phyloP scores from a whole-genome alignment of 139 green algal species.

The Pedinophyceae sp. region DNA sequence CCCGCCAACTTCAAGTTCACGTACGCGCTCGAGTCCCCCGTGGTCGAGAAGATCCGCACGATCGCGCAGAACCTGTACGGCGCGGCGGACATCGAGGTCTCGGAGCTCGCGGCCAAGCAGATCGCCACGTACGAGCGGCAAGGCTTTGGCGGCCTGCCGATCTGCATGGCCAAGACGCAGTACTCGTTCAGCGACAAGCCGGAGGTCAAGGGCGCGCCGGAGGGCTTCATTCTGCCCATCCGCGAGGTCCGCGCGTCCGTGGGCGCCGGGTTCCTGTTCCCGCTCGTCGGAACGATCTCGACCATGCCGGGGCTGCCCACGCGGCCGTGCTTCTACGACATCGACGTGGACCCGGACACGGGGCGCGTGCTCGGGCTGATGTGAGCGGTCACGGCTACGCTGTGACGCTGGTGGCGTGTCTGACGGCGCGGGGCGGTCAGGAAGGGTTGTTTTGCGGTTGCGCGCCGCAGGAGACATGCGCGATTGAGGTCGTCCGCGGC shows the following conservation, averaged over 20 bases:
- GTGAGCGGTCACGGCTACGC: too few species aligned
- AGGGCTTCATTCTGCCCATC: conserved; percentile 81
- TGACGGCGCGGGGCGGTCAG: too few species aligned
- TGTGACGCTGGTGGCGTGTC: too few species aligned
- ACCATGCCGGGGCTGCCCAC: conserved; percentile 83
- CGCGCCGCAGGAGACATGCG: too few species aligned
- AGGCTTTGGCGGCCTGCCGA: conserved; percentile 78
- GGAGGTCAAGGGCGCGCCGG: conserved; percentile 59
- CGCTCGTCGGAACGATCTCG: conserved; percentile 81
- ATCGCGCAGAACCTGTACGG: conserved; percentile 83
- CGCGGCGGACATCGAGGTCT: conserved; percentile 65
- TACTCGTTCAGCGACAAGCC: conserved; percentile 84
- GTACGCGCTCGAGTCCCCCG: conserved; percentile 53
- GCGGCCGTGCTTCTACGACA: conserved; percentile 77
- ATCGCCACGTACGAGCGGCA: conserved; percentile 62
- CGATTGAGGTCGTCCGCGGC: too few species aligned
- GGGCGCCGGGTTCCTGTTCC: conserved; percentile 86
- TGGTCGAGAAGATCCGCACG: conserved; percentile 87
- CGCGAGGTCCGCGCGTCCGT: conserved; percentile 63
- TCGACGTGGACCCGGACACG: conserved; percentile 56
- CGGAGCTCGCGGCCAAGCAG: conserved; percentile 22
- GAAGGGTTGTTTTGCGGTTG: too few species aligned
- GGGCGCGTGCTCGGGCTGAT: conserved; percentile 68
- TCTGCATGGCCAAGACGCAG: conserved; percentile 99
- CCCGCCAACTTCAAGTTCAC: conserved; percentile 69